phyloP scores from a whole-genome alignment of 1,284 basidiomycete genomes.

The Tausonia pullulans region DNA sequence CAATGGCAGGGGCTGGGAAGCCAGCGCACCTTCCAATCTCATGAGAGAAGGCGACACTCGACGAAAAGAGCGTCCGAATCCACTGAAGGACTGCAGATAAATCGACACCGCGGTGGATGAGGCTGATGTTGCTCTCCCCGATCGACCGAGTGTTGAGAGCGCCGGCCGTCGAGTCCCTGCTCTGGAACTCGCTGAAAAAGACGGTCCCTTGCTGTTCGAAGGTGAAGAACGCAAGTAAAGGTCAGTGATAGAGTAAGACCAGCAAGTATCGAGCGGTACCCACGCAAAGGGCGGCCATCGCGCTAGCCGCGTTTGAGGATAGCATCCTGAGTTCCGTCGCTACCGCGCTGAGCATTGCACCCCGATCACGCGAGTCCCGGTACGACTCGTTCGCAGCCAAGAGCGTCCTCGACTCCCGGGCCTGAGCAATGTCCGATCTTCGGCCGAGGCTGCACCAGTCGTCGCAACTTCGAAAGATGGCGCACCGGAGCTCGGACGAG shows the following conservation, averaged over 20 bases:
- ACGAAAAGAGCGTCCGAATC: conserved; percentile 38
- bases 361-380: conserved; percentile 41
- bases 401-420: conserved; percentile 62
- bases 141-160: conserved; percentile 27
- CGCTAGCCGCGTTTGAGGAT: conserved; percentile 67
- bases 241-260: not conserved
- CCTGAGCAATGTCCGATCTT: conserved; percentile 60
- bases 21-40: conserved; percentile 31
- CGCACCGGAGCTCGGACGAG: conserved; percentile 60
- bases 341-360: conserved; percentile 45
- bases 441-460: conserved; percentile 87
- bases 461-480: conserved; percentile 74
- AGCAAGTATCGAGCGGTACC: conserved; percentile 28
- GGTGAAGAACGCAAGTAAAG: not conserved
- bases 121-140: conserved; percentile 12
- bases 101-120: conserved; percentile 29
- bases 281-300: conserved; percentile 75
- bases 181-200: too few species aligned
- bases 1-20: not conserved
- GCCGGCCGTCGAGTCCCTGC: conserved; percentile 13
- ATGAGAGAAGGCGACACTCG: conserved; percentile 26
- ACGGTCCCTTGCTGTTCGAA: not conserved
- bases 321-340: conserved; percentile 59
- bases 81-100: conserved; percentile 36
- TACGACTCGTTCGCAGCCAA: conserved; percentile 48